Evolutionary conservation across 768 basidiomycete species (phyloP).

Genomic region (Xerocomus potaroensis): DNA sequence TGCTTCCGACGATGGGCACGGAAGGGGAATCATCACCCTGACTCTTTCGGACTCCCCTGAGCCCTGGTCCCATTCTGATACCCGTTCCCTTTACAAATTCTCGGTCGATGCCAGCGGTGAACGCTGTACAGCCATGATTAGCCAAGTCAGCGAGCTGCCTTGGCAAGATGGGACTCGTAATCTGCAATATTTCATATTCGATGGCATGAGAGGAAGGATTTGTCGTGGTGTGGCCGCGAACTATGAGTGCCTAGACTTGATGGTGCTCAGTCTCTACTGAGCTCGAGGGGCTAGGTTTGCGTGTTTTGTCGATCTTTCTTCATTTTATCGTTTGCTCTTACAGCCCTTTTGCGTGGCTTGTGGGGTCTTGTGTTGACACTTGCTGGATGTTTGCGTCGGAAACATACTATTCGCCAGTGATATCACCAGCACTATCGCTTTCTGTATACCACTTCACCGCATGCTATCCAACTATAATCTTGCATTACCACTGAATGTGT

Average conservation of each 20-base stretch:
- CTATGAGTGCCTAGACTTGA: slow-evolving; percentile 3
- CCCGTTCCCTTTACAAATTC: slow-evolving; percentile 15
- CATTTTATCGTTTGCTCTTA: background rate
- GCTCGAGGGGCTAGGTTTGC: background rate
- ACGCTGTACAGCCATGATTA: slow-evolving; percentile 6
- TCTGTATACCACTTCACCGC: too few relatives aligned
- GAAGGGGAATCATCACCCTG: slow-evolving; percentile 15
- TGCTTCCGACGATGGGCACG: slow-evolving; percentile 13
- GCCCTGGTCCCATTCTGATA: background rate
- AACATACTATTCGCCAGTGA: background rate
- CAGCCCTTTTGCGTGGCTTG: background rate
- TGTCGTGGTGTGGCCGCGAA: slow-evolving; percentile 4
- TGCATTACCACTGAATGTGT: too few relatives aligned
- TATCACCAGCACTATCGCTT: too few relatives aligned
- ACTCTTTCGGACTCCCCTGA: background rate
- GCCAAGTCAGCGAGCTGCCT: slow-evolving; percentile 10
- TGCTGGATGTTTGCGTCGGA: background rate
- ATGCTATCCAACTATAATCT: too few relatives aligned
- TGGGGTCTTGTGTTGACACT: background rate
- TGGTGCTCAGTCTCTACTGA: slow-evolving; percentile 15
- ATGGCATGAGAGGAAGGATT: slow-evolving; percentile 18
- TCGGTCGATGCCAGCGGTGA: slow-evolving; percentile 19
- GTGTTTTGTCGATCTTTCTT: background rate
- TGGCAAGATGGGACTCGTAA: slow-evolving; percentile 6
- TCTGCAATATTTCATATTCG: slow-evolving; percentile 6